A percentile compares a stretch with the other conserved stretches of the same genome.
These are phyloP conservation scores for Stachybotrys echinatus DNA, from an alignment of 2,329 filamentous ascomycete species.

Conservation along the genomic window DNA sequence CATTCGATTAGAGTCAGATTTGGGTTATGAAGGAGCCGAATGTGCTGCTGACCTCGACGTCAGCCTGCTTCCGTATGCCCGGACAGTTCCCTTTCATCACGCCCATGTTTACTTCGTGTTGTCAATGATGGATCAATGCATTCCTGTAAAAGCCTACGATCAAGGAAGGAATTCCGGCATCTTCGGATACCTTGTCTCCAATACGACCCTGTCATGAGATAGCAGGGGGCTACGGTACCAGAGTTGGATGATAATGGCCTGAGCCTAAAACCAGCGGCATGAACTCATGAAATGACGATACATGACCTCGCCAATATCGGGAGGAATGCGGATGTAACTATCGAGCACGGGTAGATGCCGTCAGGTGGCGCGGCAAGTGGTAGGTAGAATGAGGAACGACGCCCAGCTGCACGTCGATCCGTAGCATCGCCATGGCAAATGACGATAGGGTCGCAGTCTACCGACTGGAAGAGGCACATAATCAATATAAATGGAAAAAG, in stretches of 20 bases:
- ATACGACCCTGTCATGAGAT: neutral
- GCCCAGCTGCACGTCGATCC: too few species aligned
- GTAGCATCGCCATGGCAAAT: neutral
- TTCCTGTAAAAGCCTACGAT: too few species aligned
- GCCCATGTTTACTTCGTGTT: too few species aligned
- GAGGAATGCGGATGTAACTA: neutral
- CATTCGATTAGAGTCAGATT: too few species aligned
- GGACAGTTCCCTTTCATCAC: too few species aligned
- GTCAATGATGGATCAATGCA: too few species aligned
- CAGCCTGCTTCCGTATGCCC: too few species aligned
- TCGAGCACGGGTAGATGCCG: neutral
- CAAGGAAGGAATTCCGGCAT: too few species aligned
- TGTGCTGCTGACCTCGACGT: too few species aligned
- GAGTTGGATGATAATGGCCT: conserved; percentile 5
- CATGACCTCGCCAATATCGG: neutral
- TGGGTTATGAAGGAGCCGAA: too few species aligned
- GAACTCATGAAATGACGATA: neutral
- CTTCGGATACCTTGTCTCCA: neutral
- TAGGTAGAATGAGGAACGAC: too few species aligned
- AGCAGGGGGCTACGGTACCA: conserved; percentile 14
- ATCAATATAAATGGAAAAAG: neutral
- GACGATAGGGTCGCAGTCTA: neutral
- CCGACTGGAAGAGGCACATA: neutral
- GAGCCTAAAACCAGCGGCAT: neutral
- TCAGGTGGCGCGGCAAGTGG: neutral